Evolutionary conservation across 345 rosid genomes (phyloP), one percentile per base, ranked within the genome.

Genomic region (Diplotaxis tenuifolia): DNA sequence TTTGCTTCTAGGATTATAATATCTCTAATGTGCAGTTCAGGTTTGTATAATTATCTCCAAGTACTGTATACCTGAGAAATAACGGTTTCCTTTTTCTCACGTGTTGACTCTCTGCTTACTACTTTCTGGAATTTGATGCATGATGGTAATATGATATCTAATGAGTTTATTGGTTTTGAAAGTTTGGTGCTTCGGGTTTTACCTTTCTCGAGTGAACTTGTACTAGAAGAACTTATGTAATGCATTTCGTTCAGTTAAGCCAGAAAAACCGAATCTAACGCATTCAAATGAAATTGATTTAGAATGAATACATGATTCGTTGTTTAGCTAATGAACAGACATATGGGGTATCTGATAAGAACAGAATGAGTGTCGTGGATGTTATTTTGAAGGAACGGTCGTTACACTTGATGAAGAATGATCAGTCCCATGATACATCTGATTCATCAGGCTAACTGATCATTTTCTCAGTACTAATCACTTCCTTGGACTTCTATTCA

Each of bases 271-370:
- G 3, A 1, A 23, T 23, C 25, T 23, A 23, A 23, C 3, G 25
- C 25, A 23, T 23, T 23, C 1, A 3, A 23, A 23, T 23, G 3
- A 23, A 23, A 23, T 32, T 32, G 2, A 32, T 32, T 8, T 53
- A 88, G 96, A n/a, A n/a, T n/a, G n/a, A n/a, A n/a, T n/a, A 91
- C 79, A 88, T 88, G 95, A 88, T 91, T 56, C 95, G 95, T 66
- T 85, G 89, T 56, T 78, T 88, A 62, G 98, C 98, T 72, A 97
- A 94, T 75, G 76, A n/a, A n/a, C n/a, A 89, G 85, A 85, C 89
- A 66, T 94, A 93, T 65, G 97, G 96, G 42, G 97, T 91, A 40
- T 84, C 83, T 9, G 96, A 89, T 65, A 88, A 84, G 75, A 91
- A 86, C 80, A 83, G 96, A 75, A 95, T 94, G 78, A 89, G 95